A percentile compares a stretch with the other conserved stretches of the same genome.
These are phyloP conservation scores for Xylaria acuta DNA, from an alignment of 495 filamentous ascomycete genomes.

Conservation along the genomic window DNA sequence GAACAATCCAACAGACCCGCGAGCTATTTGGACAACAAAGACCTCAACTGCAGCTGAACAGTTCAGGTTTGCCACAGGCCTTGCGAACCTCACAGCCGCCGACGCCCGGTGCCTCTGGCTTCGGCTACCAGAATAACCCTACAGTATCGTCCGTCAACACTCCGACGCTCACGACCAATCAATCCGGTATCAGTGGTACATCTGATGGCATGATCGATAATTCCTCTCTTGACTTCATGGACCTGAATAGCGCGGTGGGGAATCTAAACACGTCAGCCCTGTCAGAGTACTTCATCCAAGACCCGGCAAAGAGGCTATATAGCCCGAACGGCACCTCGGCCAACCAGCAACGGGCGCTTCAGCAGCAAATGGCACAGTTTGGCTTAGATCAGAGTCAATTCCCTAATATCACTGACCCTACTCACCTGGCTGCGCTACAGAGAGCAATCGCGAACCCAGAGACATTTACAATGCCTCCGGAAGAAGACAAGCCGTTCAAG, in stretches of 20 bases:
- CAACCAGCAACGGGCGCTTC: conserved; percentile 59
- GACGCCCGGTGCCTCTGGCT: conserved; percentile 77
- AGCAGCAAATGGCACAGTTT: conserved; percentile 69
- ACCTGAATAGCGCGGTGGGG: conserved; percentile 56
- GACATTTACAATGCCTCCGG: conserved; percentile 60
- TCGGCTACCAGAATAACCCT: conserved; percentile 88
- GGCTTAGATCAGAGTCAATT: conserved; percentile 70
- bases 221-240: conserved; percentile 60
- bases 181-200: conserved; percentile 45
- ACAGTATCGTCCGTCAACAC: conserved; percentile 98
- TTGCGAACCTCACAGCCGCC: conserved; percentile 84
- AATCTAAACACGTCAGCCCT: conserved; percentile 46
- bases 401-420: conserved; percentile 76
- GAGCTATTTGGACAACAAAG: conserved; percentile 76
- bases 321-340: conserved; percentile 80
- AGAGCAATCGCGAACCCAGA: conserved; percentile 65
- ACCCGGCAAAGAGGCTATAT: conserved; percentile 92
- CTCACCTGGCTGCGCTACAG: conserved; percentile 74
- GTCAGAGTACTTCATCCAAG: conserved; percentile 75
- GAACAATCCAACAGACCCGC: conserved; percentile 65
- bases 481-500: conserved; percentile 92
- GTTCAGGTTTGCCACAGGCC: conserved; percentile 70
- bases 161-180: conserved; percentile 77
- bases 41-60: conserved; percentile 75
- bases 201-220: conserved; percentile 55